Percentiles rank a stretch among this genome's conserved stretches.
phyloP scores from a whole-genome alignment of 1,284 basidiomycete genomes.

The Pisolithus thermaeus region DNA sequence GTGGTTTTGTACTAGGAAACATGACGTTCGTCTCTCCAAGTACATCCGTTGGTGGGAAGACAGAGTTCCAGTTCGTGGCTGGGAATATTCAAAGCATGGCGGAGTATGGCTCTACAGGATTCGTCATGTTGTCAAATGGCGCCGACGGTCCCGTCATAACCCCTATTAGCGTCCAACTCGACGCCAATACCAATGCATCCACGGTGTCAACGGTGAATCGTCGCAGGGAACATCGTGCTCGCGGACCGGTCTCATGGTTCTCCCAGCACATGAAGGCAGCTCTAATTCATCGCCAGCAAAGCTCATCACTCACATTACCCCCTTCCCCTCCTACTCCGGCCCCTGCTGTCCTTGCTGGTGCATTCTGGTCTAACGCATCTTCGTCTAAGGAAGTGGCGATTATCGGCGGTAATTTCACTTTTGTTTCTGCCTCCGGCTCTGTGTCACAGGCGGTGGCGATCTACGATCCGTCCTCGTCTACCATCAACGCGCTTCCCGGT shows the following conservation, averaged over 20 bases:
- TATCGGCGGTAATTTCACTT: constrained; percentile 89
- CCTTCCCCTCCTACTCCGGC: constrained; percentile 50
- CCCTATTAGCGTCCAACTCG: constrained; percentile 53
- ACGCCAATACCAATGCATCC: constrained; percentile 26
- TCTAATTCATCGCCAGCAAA: constrained; percentile 51
- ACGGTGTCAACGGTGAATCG: constrained; percentile 26
- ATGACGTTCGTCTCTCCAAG: constrained; percentile 69
- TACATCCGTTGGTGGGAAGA: constrained; percentile 36
- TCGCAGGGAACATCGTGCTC: constrained; percentile 33
- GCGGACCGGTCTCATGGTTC: constrained; percentile 43
- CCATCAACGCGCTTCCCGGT: constrained; percentile 55
- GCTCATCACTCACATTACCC: constrained; percentile 47
- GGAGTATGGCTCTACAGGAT: constrained; percentile 63
- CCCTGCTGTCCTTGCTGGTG: constrained; percentile 80
- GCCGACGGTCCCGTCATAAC: constrained; percentile 48
- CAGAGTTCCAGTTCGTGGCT: constrained; percentile 51
- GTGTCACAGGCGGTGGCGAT: constrained; percentile 63
- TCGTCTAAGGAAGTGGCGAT: constrained; percentile 64
- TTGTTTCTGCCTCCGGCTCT: constrained; percentile 39
- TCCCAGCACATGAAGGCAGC: constrained; percentile 41
- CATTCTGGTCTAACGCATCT: constrained; percentile 85
- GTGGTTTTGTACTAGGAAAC: constrained; percentile 70
- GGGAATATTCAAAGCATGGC: constrained; percentile 54
- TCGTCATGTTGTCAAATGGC: constrained; percentile 67
- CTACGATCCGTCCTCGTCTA: constrained; percentile 55